phyloP scores from a whole-genome alignment of 1,284 basidiomycete species.

The Ceratobasidium papillatum region DNA sequence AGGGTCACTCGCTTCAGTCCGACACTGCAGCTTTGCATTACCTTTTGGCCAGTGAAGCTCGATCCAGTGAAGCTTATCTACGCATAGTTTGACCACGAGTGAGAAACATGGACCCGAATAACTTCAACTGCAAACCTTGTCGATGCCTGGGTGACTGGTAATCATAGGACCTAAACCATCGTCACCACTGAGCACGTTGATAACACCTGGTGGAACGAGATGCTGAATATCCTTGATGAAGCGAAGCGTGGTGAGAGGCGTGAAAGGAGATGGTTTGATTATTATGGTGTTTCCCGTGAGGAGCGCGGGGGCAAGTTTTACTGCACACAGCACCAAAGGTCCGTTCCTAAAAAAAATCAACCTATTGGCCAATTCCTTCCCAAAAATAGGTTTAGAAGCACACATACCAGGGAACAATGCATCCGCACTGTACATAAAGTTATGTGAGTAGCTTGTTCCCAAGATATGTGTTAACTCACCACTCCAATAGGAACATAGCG shows the following conservation, averaged over 20 bases:
- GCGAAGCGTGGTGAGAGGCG: constrained; percentile 86
- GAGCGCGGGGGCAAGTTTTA: constrained; percentile 91
- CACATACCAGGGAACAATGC: constrained; percentile 31
- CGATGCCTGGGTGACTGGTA: constrained; percentile 77
- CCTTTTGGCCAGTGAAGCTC: constrained; percentile 59
- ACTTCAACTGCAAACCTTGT: constrained; percentile 61
- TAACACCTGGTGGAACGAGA: constrained; percentile 88
- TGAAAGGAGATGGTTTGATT: constrained; percentile 92
- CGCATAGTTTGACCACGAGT: constrained; percentile 2
- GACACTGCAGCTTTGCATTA: constrained; percentile 59
- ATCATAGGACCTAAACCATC: constrained; percentile 85
- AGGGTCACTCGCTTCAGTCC: constrained; percentile 75
- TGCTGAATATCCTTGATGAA: too few relatives aligned
- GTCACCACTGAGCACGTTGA: constrained; percentile 91
- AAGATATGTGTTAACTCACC: not conserved
- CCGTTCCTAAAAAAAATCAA: not conserved
- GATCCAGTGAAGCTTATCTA: constrained; percentile 57
- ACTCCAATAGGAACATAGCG: constrained; percentile 20
- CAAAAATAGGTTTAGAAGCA: too few relatives aligned
- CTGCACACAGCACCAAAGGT: constrained; percentile 49
- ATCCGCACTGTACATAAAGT: not conserved
- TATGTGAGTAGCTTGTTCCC: not conserved
- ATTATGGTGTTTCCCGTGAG: constrained; percentile 88
- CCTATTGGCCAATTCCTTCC: too few relatives aligned
- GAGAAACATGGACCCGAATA: constrained; percentile 51